Evolutionary conservation across 2,329 filamentous ascomycete species (phyloP).

Genomic region (Amphichorda felina): DNA sequence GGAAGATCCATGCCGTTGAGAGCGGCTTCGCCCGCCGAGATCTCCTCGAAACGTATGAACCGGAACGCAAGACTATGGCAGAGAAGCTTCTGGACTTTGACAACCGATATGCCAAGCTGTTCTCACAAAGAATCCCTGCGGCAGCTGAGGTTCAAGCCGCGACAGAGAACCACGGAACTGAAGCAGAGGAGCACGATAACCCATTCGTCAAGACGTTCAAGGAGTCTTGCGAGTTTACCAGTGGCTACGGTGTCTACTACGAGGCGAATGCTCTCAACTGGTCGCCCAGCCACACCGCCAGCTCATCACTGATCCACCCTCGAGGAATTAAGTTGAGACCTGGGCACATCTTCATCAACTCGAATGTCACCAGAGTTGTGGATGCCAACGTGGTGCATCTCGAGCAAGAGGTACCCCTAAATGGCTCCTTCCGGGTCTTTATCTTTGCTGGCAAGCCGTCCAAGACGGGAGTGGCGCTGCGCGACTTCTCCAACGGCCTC

Average conservation of each 20-base stretch:
- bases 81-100: slow-evolving; percentile 80
- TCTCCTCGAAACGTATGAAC: slow-evolving; percentile 75
- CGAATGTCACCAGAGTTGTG: slow-evolving; percentile 74
- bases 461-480: slow-evolving; percentile 48
- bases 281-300: slow-evolving; percentile 59
- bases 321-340: slow-evolving; percentile 53
- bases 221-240: slow-evolving; percentile 82
- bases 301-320: slow-evolving; percentile 58
- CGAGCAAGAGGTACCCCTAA: slow-evolving; percentile 80
- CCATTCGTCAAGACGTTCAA: slow-evolving; percentile 87
- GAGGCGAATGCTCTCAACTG: slow-evolving; percentile 75
- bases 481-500: slow-evolving; percentile 57
- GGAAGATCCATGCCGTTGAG: slow-evolving; percentile 92
- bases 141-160: slow-evolving; percentile 54
- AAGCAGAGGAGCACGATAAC: slow-evolving; percentile 28
- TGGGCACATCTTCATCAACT: slow-evolving; percentile 65
- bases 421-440: slow-evolving; percentile 79
- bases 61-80: slow-evolving; percentile 73
- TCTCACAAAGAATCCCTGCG: slow-evolving; percentile 54
- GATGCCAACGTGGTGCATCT: slow-evolving; percentile 86
- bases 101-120: slow-evolving; percentile 79
- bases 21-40: slow-evolving; percentile 64
- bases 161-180: slow-evolving; percentile 18
- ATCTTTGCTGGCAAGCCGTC: slow-evolving; percentile 65
- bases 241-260: slow-evolving; percentile 83